A percentile compares a stretch with the other conserved stretches of the same genome.
These are phyloP conservation scores for Aristolochia californica DNA, from an alignment of 164 flowering plant species.

Conservation along the genomic window DNA sequence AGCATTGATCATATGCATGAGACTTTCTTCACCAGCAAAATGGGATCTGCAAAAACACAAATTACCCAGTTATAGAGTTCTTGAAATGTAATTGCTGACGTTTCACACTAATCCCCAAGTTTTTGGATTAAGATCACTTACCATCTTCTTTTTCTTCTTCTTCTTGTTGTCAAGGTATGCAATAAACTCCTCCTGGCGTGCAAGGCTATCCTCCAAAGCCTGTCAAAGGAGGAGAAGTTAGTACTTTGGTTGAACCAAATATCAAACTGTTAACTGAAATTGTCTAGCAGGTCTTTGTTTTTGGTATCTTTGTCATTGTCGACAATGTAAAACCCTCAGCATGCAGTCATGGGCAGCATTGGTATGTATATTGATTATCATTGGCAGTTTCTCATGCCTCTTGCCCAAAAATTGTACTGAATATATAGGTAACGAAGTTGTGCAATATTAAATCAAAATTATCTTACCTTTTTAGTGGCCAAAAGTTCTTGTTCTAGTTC, in stretches of 20 bases:
- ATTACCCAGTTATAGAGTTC: neutral
- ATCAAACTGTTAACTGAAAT: neutral
- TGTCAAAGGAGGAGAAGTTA: constrained; percentile 16
- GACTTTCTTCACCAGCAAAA: constrained; percentile 15
- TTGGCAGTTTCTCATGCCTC: no score
- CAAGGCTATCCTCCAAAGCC: constrained; percentile 55
- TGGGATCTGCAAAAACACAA: constrained; percentile 15
- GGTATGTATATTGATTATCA: no score
- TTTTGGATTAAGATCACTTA: neutral
- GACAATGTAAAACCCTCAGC: no score
- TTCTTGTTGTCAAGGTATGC: constrained; percentile 75
- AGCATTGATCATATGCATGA: no score
- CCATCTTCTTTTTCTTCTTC: constrained; percentile 55
- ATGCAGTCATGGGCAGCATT: no score
- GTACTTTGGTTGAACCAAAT: neutral
- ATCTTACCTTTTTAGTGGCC: constrained; percentile 70
- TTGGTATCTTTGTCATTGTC: no score
- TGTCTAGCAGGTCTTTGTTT: no score
- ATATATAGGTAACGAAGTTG: no score
- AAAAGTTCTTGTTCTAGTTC: constrained; percentile 89
- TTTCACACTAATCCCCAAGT: neutral
- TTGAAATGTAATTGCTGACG: neutral
- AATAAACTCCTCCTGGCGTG: constrained; percentile 44
- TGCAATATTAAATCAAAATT: no score
- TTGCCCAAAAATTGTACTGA: no score